These are phyloP conservation scores for Herpotrichia juniperi DNA, from an alignment of 2,329 filamentous ascomycete species.

Conservation along the genomic window DNA sequence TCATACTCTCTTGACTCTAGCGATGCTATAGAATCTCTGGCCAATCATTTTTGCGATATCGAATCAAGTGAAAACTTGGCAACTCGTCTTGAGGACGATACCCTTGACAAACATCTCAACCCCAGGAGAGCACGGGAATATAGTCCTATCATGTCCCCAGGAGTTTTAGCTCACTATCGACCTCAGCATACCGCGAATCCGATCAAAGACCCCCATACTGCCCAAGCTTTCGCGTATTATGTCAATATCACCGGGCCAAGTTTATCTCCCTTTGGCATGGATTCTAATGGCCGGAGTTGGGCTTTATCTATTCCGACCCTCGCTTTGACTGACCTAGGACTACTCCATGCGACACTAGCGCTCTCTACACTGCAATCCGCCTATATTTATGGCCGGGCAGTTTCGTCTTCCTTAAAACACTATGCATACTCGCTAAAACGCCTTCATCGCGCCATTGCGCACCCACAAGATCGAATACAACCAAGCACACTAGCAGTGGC, in stretches of 20 bases:
- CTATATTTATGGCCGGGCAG: conserved; percentile 74
- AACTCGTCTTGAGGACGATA: conserved; percentile 45
- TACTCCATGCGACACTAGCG: conserved; percentile 90
- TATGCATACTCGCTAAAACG: conserved; percentile 85
- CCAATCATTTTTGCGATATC: no score
- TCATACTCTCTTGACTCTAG: no score
- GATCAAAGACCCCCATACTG: conserved; percentile 78
- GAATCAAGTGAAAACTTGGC: conserved; percentile 40
- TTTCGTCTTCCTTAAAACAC: conserved; percentile 85
- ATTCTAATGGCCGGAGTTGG: conserved; percentile 77
- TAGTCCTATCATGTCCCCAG: conserved; percentile 54
- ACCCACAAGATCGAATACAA: conserved; percentile 72
- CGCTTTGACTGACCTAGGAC: conserved; percentile 76
- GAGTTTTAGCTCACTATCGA: conserved; percentile 53
- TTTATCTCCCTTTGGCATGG: conserved; percentile 85
- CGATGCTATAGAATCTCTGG: no score
- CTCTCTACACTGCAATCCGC: conserved; percentile 87
- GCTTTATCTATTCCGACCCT: no score
- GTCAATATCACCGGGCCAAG: conserved; percentile 85
- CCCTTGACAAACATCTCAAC: no score
- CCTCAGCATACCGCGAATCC: conserved; percentile 63
- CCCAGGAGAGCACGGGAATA: no score
- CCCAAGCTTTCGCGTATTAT: conserved; percentile 88
- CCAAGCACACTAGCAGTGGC: conserved; percentile 87
- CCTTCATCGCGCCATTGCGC: conserved; percentile 75